phyloP scores from a whole-genome alignment of 345 rosid genomes.

The Punica granatum region DNA sequence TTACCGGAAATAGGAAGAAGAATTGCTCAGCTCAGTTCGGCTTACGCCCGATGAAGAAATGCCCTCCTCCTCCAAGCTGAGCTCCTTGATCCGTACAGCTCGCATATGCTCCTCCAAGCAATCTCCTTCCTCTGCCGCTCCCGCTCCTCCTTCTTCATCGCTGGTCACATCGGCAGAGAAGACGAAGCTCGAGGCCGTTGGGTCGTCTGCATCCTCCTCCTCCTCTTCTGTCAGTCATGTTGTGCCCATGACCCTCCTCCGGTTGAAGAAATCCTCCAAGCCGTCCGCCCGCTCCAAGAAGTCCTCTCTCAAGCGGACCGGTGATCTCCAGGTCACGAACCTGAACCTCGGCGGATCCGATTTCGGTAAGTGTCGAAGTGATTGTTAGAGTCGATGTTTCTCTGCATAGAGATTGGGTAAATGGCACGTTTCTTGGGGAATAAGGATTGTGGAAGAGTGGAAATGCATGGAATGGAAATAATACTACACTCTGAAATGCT shows the following conservation, averaged over 20 bases:
- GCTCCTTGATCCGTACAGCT: conserved; percentile 19
- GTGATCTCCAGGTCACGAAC: neutral
- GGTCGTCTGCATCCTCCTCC: neutral
- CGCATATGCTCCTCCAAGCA: conserved; percentile 2
- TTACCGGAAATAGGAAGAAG: neutral
- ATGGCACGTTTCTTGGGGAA: neutral
- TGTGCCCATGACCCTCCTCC: conserved; percentile 4
- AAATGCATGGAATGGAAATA: neutral
- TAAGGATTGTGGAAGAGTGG: neutral
- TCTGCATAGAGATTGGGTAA: neutral
- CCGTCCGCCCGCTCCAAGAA: neutral
- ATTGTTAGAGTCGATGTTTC: neutral
- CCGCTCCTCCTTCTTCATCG: neutral
- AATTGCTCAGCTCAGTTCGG: neutral
- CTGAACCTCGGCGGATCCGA: conserved; percentile 10
- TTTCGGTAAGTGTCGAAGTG: conserved; percentile 15
- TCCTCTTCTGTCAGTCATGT: neutral
- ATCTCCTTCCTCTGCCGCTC: neutral
- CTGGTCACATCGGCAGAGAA: neutral
- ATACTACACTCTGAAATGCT: neutral
- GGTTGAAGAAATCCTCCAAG: neutral
- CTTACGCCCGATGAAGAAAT: conserved; percentile 8
- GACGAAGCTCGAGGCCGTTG: neutral
- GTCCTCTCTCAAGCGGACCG: conserved; percentile 4
- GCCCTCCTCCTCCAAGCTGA: conserved; percentile 16